Percentiles rank a stretch among this genome's conserved stretches.
Conservation (phyloP, 305 asterid genomes). For the Rubia tinctorum region DNA sequence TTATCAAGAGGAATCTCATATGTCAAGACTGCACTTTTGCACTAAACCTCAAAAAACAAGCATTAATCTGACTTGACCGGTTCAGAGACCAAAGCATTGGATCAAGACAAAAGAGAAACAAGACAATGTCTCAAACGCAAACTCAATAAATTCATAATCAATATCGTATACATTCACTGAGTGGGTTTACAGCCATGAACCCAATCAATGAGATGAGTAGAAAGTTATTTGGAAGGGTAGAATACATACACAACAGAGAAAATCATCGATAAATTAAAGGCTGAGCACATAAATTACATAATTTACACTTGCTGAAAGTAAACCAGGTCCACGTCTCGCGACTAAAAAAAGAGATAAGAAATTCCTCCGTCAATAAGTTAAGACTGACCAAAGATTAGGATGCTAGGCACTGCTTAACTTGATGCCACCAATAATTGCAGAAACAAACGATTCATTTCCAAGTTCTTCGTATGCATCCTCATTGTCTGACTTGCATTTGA, state of each 20-base stretch:
- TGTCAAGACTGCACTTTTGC: background rate
- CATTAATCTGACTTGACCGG: background rate
- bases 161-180: background rate
- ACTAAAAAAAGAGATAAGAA: slow-evolving; percentile 12
- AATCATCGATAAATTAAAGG: slow-evolving; percentile 10
- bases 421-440: slow-evolving; percentile 39
- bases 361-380: slow-evolving; percentile 19
- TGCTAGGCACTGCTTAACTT: slow-evolving; percentile 16
- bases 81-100: background rate
- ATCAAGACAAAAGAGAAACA: background rate
- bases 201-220: slow-evolving; percentile 3
- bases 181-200: slow-evolving; percentile 1
- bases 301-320: slow-evolving; percentile 40
- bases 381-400: slow-evolving; percentile 44
- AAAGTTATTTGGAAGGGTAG: background rate
- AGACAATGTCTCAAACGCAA: background rate
- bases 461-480: slow-evolving; percentile 25
- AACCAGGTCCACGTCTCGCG: slow-evolving; percentile 28
- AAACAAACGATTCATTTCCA: slow-evolving; percentile 29
- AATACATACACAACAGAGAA: slow-evolving; percentile 4
- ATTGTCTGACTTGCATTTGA: slow-evolving; percentile 28
- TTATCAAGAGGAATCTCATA: background rate
- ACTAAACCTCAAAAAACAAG: slow-evolving; percentile 7
- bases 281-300: slow-evolving; percentile 31
- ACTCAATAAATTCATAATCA: slow-evolving; percentile 4